phyloP scores from a whole-genome alignment of 257 asterid species.

The Solanum piurae region DNA sequence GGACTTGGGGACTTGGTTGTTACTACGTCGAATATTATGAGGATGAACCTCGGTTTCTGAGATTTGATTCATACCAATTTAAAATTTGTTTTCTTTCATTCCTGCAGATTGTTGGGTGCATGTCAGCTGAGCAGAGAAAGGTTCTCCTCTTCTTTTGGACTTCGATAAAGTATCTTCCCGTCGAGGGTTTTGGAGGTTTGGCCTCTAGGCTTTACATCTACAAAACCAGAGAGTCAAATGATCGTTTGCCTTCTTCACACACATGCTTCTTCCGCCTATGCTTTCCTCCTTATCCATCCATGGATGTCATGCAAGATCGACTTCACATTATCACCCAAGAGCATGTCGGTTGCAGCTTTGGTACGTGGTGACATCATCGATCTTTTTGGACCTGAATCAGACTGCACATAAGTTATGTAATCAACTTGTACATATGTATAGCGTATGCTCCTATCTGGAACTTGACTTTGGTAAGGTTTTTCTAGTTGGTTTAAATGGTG shows the following conservation, averaged over 20 bases:
- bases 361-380: conserved; percentile 50
- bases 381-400: conserved; percentile 4
- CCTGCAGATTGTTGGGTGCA: conserved; percentile 50
- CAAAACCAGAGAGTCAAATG: conserved; percentile 34
- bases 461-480: conserved; percentile 12
- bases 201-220: conserved; percentile 70
- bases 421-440: conserved; percentile 3
- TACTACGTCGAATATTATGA: neutral
- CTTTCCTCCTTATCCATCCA: conserved; percentile 62
- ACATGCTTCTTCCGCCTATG: conserved; percentile 91
- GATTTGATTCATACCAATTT: neutral
- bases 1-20: neutral
- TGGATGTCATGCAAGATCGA: conserved; percentile 39
- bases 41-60: neutral
- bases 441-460: neutral
- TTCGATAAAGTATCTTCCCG: conserved; percentile 71
- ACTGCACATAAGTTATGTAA: conserved; percentile 33
- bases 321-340: conserved; percentile 67
- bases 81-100: neutral
- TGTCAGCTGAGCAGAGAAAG: conserved; percentile 75
- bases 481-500: conserved; percentile 7
- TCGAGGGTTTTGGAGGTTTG: conserved; percentile 87
- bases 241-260: conserved; percentile 85
- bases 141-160: conserved; percentile 97
- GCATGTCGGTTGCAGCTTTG: conserved; percentile 94